phyloP scores from a whole-genome alignment of 2,329 filamentous ascomycete species.

The Dactylonectria macrodidyma region DNA sequence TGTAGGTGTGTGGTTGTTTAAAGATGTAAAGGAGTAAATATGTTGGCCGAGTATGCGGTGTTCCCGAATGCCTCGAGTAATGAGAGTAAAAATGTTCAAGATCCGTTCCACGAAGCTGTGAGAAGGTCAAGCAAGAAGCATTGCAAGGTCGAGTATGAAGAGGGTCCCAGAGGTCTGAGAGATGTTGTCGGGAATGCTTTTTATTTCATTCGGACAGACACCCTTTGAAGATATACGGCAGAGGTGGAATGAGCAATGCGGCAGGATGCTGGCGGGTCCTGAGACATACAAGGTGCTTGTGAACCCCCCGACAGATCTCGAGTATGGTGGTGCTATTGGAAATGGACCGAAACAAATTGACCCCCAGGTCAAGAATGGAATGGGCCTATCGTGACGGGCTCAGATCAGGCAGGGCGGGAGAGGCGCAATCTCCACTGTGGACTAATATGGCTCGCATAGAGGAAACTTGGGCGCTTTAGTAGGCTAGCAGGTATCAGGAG shows the following conservation, averaged over 20 bases:
- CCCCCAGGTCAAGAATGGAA: conserved; percentile 52
- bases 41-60: conserved; percentile 19
- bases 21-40: conserved; percentile 12
- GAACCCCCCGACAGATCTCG: conserved; percentile 51
- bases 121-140: conserved; percentile 34
- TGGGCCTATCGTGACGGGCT: conserved; percentile 49
- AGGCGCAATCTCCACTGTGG: conserved; percentile 46
- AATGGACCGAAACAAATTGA: conserved; percentile 54
- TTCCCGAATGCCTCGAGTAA: conserved; percentile 27
- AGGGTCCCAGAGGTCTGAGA: conserved; percentile 34
- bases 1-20: not conserved
- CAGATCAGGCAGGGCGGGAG: conserved; percentile 46
- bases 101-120: conserved; percentile 34
- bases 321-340: conserved; percentile 48
- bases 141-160: conserved; percentile 32
- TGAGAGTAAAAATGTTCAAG: conserved; percentile 34
- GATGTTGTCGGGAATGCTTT: conserved; percentile 55
- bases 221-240: conserved; percentile 59
- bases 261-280: conserved; percentile 49
- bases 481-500: conserved; percentile 40
- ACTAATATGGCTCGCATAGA: conserved; percentile 47
- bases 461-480: conserved; percentile 34
- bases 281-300: conserved; percentile 56
- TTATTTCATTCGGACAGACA: conserved; percentile 52
- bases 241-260: conserved; percentile 55